Base-by-base conservation (phyloP, 2,329 filamentous ascomycete species). In the Trichophyton simii region DNA sequence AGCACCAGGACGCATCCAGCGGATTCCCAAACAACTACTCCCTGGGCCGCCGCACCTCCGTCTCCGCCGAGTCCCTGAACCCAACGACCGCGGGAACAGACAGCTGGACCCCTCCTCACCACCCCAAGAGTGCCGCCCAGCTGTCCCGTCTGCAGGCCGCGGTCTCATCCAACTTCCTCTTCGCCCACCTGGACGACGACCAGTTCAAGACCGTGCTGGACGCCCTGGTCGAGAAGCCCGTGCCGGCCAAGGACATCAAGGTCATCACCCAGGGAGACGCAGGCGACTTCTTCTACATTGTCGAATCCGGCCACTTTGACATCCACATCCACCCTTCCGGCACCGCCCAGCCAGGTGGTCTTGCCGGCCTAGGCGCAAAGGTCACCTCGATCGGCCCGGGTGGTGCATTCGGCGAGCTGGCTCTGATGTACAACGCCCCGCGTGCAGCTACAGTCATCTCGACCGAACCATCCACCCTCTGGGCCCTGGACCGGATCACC, bases 351-450 rank as follows among this genome's bases (percentile, higher is more conserved):
- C 80, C 90, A 6, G 92, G 92, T 0, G 79, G 83, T 0, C 42
- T 58, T 2, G 85, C 91, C 55, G 94, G 92, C 9, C 81, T 96
- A 76, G 94, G 94, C 58, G 80, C 81, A 63, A 88, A 90, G 69
- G 92, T 97, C 31, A 85, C 85, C 68, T 85, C 82, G 42, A 95
- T 95, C 62, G 87, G 89, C 52, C 84, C 91, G 2, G 94, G 94
- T 58, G 91, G 91, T 64, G 96, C 91, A 3, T 99, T 99, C 74
- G 94, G 94, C 68, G 94, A 99, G 77, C 81, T 99, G 61, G 94
- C 94, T 11, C 81, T 99, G 69, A 97, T 99, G 94, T 97, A 99
- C 79, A 96, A 97, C 70, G 91, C 94, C 22, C 94, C 94, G 28
- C 89, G 94, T 70, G 94, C 94, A 48, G 94, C 94, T 2, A 97